Evolutionary conservation across 1,284 basidiomycete genomes (phyloP), one percentile per base, ranked within the genome.

Genomic region (Sutorius eximius): DNA sequence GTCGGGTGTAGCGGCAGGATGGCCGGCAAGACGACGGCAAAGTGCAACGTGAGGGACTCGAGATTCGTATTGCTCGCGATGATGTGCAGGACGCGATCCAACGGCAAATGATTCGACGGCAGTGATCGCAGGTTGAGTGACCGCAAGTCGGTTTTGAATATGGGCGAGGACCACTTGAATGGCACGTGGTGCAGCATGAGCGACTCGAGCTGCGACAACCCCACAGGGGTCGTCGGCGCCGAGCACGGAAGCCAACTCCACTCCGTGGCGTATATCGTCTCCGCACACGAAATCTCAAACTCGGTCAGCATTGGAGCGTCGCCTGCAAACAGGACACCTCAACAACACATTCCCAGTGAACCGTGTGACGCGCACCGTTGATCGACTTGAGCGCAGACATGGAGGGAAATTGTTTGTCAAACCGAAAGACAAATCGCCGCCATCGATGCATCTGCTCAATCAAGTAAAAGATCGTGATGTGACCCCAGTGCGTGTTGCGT

Each of bases 381-480:
- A 90, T 83, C 24, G 81, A 80, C 66, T 83, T 84, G 61, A 90
- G 78, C 6, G 88, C 87, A 45, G 75, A 73, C 69, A 89, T 80
- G 13, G 86, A 87, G 29, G 80, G 71, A 69, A 90, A 89, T 33
- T 85, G 83, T 65, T 82, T 84, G 61, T 89, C 86, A 61, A 88
- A 90, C 45, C 84, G 74, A 64, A 90, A 90, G 10, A 90, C 79
- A 61, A 91, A 91, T 22, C 88, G 77, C 63, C 87, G 78, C 88
- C 88, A 91, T 30, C 89, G 81, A 57, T 83, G 82, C 81, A 90
- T 90, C 64, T 89, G 85, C 60, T 86, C 81, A 2, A 85, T 82
- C 22, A 91, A 72, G 65, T 91, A 91, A 67, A 78, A 89, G 50
- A 90, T 81, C 2, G 83, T 85, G 41, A 91, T 86, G 60, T 89